Base-by-base conservation (phyloP, 202 grass and related monocot species). In the Hordeum pubiflorum region DNA sequence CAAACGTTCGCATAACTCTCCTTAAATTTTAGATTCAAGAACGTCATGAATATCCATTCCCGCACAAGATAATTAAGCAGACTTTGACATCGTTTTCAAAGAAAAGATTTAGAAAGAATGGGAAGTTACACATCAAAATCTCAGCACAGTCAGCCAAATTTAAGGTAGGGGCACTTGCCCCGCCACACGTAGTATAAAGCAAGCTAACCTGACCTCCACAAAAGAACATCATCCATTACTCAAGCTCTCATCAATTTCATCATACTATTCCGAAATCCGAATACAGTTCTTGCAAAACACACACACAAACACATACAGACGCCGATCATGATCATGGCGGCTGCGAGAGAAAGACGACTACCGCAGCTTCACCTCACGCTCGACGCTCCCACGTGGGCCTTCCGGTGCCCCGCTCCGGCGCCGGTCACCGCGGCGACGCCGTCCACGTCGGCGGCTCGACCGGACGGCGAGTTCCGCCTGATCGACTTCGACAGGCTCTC, bases 351-450 rank as follows among this genome's bases (percentile, higher is more conserved):
- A 23, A 67, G 76, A 36, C 43, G 79, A 12, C 80, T 79, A 0
- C 57, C 57, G 1, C 57, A 59, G 3, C 57, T 59, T 4, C 79
- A 82, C 7, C 77, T 91, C 55, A 77, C 63, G 17, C 38, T 91
- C 22, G 81, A 87, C 43, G 56, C 85, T 0, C 75, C 80, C 2
- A 60, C 69, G 15, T 68, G 69, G 76, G n/a, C 57, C 69, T 21
- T 36, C 82, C 57, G 57, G 20, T 59, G 57, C 57, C 21, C 57
- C 0, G 57, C 57, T 10, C 10, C 57, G 10, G 57, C 57, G 6
- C 0, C 50, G 55, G 55, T 23, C 21, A 27, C 57, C 20, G 57
- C 22, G 20, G 57, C 57, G 10, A 59, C 57, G 10, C 21, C 22
- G 20, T 23, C 57, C 10, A 59, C 57, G 0, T 59, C 21, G 22